Percentiles rank a stretch among this genome's conserved stretches.
phyloP scores from a whole-genome alignment of 164 flowering plant species.

The Vitis rupestris region DNA sequence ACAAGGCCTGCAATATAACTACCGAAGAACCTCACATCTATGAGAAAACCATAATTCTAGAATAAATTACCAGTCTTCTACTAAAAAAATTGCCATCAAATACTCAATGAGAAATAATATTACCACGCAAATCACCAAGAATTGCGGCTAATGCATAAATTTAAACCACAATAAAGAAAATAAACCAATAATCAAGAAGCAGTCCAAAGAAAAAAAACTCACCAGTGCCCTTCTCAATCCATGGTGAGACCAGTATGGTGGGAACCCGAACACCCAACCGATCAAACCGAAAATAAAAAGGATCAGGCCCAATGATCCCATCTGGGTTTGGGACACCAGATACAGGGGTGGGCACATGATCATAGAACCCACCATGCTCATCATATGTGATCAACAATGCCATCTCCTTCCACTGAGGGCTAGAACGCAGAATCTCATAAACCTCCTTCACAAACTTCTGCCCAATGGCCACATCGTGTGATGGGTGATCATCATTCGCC shows the following conservation, averaged over 20 bases:
- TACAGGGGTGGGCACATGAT: constrained; percentile 96
- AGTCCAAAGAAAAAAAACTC: constrained; percentile 6
- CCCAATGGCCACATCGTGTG: constrained; percentile 85
- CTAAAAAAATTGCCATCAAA: not conserved
- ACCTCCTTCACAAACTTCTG: constrained; percentile 97
- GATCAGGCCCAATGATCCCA: constrained; percentile 86
- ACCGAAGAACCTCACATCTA: too few relatives aligned
- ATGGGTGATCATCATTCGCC: constrained; percentile 94
- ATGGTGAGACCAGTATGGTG: constrained; percentile 79
- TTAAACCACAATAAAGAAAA: not conserved
- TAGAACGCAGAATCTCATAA: constrained; percentile 77
- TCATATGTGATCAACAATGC: constrained; percentile 86
- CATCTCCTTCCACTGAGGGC: constrained; percentile 94
- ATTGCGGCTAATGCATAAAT: too few relatives aligned
- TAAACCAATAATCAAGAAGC: not conserved
- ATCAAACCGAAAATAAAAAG: constrained; percentile 77
- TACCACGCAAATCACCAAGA: not conserved
- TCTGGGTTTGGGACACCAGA: constrained; percentile 88
- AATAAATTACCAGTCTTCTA: too few relatives aligned
- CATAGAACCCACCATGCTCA: constrained; percentile 96
- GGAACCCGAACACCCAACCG: constrained; percentile 95
- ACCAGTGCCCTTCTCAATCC: constrained; percentile 93
- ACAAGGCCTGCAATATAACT: too few relatives aligned
- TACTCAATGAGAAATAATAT: not conserved
- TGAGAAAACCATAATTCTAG: too few relatives aligned